phyloP scores from a whole-genome alignment of 495 filamentous ascomycete species.

The Lasiosphaeris hirsuta region DNA sequence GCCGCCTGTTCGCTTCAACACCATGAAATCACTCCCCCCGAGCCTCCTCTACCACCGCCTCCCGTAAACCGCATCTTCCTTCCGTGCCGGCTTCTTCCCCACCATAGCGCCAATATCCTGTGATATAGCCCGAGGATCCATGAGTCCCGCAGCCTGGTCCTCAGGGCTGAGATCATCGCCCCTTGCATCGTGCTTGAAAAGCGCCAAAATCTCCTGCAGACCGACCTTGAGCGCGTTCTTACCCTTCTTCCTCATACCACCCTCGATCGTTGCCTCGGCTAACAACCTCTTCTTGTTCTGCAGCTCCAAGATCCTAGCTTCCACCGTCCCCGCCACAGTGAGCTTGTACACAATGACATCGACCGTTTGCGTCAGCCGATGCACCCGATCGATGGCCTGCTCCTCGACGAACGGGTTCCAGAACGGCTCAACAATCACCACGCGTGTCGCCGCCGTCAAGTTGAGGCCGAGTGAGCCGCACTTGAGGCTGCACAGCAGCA shows the following conservation, averaged over 20 bases:
- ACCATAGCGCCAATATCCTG: constrained; percentile 17
- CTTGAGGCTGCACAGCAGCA: constrained; percentile 87
- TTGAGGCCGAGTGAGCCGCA: constrained; percentile 93
- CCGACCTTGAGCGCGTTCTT: constrained; percentile 73
- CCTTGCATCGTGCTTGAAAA: constrained; percentile 74
- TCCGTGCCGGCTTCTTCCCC: constrained; percentile 19
- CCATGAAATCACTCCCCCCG: neutral
- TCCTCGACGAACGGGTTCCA: constrained; percentile 99
- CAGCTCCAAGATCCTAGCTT: constrained; percentile 86
- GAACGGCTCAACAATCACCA: constrained; percentile 94
- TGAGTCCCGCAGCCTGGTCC: constrained; percentile 5
- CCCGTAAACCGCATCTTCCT: constrained; percentile 37
- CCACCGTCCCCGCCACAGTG: constrained; percentile 78
- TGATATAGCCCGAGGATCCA: constrained; percentile 7
- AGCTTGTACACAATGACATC: constrained; percentile 94
- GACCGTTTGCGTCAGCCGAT: constrained; percentile 89
- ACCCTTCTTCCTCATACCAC: constrained; percentile 41
- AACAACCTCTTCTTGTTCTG: constrained; percentile 90
- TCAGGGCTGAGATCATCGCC: neutral
- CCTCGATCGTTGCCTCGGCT: constrained; percentile 55
- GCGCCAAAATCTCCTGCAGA: constrained; percentile 86
- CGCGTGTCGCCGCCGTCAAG: constrained; percentile 86
- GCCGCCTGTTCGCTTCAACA: neutral
- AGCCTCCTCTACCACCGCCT: constrained; percentile 33
- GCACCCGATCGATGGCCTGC: constrained; percentile 96